A percentile compares a stretch with the other conserved stretches of the same genome.
phyloP scores from a whole-genome alignment of 139 green algal genomes.

The Chlorella sorokiniana region DNA sequence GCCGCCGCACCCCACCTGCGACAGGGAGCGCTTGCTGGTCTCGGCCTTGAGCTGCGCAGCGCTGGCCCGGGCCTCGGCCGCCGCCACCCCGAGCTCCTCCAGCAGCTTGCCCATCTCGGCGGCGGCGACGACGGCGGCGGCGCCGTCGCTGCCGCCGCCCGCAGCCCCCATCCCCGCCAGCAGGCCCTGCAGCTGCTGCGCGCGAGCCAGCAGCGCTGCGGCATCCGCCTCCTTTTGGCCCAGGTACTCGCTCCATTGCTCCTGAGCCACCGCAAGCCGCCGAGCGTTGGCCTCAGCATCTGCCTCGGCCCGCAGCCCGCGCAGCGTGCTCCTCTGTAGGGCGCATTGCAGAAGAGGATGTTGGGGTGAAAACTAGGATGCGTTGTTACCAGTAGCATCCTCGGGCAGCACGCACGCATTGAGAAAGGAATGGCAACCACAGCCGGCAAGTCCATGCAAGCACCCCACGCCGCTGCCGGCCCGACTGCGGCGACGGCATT shows the following conservation, averaged over 20 bases:
- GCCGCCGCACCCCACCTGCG: constrained; percentile 50
- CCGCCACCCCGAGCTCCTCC: constrained; percentile 39
- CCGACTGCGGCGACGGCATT: too few relatives aligned
- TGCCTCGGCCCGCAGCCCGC: constrained; percentile 72
- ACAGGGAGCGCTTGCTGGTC: constrained; percentile 62
- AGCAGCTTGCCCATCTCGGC: constrained; percentile 38
- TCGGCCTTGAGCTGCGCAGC: constrained; percentile 59
- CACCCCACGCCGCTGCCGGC: too few relatives aligned
- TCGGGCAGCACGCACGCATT: too few relatives aligned
- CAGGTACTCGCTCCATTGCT: constrained; percentile 83
- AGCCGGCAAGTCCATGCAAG: neutral
- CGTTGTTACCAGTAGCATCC: too few relatives aligned
- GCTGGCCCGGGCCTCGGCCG: constrained; percentile 57
- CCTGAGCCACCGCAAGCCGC: constrained; percentile 72
- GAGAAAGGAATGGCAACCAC: too few relatives aligned
- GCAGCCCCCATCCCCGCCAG: neutral
- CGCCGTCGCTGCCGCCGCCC: neutral
- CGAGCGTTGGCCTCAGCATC: constrained; percentile 61
- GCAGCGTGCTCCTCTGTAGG: constrained; percentile 74
- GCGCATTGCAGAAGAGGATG: too few relatives aligned
- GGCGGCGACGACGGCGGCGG: neutral
- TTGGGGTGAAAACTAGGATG: too few relatives aligned
- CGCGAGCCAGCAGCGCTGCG: constrained; percentile 42
- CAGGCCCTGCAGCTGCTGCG: constrained; percentile 37
- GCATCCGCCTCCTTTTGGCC: constrained; percentile 59